Percentiles rank a stretch among this genome's conserved stretches.
phyloP scores from a whole-genome alignment of 2,329 filamentous ascomycete genomes.

The Colletotrichum neosansevieriae region DNA sequence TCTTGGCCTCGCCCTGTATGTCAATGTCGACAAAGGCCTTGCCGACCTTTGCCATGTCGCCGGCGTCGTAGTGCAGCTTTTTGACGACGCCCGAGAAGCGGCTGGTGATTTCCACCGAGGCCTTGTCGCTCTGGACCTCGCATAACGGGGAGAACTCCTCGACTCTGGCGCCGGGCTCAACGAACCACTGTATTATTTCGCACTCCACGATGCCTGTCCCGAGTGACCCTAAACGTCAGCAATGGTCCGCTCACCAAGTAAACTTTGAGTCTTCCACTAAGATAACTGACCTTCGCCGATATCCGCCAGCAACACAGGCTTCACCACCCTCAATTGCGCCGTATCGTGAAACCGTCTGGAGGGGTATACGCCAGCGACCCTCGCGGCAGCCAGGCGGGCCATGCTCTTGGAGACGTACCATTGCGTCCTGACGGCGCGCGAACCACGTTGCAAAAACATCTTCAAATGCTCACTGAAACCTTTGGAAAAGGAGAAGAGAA shows the following conservation, averaged over 20 bases:
- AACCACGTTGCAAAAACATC: slow-evolving; percentile 69
- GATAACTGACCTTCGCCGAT: slow-evolving; percentile 79
- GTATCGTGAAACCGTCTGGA: slow-evolving; percentile 65
- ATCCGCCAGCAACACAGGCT: slow-evolving; percentile 85
- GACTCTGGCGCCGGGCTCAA: slow-evolving; percentile 92
- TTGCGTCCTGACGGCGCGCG: slow-evolving; percentile 63
- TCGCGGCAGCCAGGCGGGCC: slow-evolving; percentile 50
- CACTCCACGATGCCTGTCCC: slow-evolving; percentile 91
- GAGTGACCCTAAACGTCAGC: neutral
- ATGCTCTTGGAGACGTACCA: slow-evolving; percentile 59
- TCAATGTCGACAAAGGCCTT: slow-evolving; percentile 96
- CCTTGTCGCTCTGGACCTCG: slow-evolving; percentile 98
- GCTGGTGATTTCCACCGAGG: slow-evolving; percentile 90
- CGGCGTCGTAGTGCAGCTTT: slow-evolving; percentile 93
- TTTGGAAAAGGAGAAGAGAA: slow-evolving; percentile 14
- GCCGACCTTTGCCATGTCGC: slow-evolving; percentile 96
- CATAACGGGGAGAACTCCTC: slow-evolving; percentile 98
- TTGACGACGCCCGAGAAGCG: slow-evolving; percentile 96
- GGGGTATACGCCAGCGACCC: slow-evolving; percentile 47
- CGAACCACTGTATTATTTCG: slow-evolving; percentile 99
- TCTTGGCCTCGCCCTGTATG: slow-evolving; percentile 80
- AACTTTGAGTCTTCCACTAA: no score
- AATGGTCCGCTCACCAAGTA: no score
- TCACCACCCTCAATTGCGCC: slow-evolving; percentile 67
- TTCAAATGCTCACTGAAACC: slow-evolving; percentile 32